These are phyloP conservation scores for Conticribra weissflogii DNA, from an alignment of 108 stramenopile genomes.

Conservation along the genomic window DNA sequence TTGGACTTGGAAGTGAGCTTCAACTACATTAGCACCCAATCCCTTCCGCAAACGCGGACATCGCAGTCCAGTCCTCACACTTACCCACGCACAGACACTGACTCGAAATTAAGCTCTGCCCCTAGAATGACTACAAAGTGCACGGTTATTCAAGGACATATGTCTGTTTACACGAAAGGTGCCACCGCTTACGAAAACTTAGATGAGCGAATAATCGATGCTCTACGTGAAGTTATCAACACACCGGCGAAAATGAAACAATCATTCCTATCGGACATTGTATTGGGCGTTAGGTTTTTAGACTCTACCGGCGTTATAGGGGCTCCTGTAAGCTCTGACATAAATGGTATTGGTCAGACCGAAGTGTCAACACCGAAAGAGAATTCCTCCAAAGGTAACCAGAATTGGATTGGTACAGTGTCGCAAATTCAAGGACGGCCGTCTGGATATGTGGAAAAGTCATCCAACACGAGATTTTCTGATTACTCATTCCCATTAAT, in stretches of 20 bases:
- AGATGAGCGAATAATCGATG: constrained; percentile 14
- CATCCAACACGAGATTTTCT: background rate
- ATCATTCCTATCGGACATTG: constrained; percentile 6
- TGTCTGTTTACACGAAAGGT: constrained; percentile 19
- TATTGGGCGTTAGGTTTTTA: constrained; percentile 13
- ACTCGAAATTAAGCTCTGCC: background rate
- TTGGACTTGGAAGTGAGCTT: constrained; percentile 5
- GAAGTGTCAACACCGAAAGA: background rate
- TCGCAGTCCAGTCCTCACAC: background rate
- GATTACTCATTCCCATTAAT: constrained; percentile 8
- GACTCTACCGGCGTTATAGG: background rate
- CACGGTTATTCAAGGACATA: constrained; percentile 18
- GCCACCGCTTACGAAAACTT: constrained; percentile 19
- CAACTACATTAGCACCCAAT: constrained; percentile 38
- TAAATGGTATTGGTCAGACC: background rate
- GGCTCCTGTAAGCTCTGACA: background rate
- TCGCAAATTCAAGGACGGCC: constrained; percentile 14
- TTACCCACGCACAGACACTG: background rate
- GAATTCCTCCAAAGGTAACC: background rate
- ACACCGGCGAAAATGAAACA: background rate
- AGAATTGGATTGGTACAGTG: constrained; percentile 5
- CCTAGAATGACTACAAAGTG: constrained; percentile 18
- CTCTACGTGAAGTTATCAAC: constrained; percentile 6
- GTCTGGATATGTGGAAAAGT: background rate
- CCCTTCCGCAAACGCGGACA: constrained; percentile 10